Evolutionary conservation across 1,284 basidiomycete genomes (phyloP).

Genomic region (Spongiforma sp.): DNA sequence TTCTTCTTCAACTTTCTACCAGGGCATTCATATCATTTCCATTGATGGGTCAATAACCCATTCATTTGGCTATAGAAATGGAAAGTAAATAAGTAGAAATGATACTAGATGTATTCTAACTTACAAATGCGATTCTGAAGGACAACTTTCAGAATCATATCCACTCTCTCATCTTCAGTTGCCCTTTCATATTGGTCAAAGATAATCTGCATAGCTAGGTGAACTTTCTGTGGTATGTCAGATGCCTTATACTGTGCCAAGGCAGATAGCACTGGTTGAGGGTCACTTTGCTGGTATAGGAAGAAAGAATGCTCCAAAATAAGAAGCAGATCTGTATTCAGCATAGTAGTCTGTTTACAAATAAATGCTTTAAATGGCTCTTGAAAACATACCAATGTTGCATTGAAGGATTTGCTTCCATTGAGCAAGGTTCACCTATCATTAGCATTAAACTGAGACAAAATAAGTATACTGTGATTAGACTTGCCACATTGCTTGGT

Average conservation of each 20-base stretch:
- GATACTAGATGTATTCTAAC: too few relatives aligned
- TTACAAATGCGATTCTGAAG: neutral
- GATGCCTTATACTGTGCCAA: neutral
- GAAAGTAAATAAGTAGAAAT: too few relatives aligned
- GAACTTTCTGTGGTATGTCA: neutral
- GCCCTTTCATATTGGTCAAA: neutral
- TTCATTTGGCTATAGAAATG: too few relatives aligned
- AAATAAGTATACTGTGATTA: too few relatives aligned
- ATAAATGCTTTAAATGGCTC: neutral
- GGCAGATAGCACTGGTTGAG: neutral
- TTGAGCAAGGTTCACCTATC: neutral
- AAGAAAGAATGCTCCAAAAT: neutral
- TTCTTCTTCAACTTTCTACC: too few relatives aligned
- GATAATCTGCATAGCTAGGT: neutral
- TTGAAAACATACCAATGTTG: neutral
- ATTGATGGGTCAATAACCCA: too few relatives aligned
- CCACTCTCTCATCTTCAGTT: neutral
- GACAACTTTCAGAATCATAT: neutral
- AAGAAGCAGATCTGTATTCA: neutral
- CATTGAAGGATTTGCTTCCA: neutral
- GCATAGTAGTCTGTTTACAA: neutral
- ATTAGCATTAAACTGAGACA: too few relatives aligned
- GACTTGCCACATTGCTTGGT: neutral
- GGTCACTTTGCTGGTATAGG: neutral
- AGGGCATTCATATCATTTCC: too few relatives aligned